Percentiles rank a stretch among this genome's conserved stretches.
Conservation (phyloP, 352 stramenopile genomes). For the Phytophthora sansomeana region DNA sequence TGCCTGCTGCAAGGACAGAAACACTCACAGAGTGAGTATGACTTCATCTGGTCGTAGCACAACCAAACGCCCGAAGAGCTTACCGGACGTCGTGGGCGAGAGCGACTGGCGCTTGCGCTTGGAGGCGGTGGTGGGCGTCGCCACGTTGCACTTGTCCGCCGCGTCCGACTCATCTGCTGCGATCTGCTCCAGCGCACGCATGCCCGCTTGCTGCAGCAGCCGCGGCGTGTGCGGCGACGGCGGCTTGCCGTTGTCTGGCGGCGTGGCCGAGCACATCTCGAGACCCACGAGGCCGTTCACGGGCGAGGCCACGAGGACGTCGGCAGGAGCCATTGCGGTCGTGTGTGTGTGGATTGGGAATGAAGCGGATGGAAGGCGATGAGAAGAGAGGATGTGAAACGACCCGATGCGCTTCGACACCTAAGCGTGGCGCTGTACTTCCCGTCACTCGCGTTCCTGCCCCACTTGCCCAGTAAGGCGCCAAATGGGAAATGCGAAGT, state of each 20-base stretch:
- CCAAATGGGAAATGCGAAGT: constrained; percentile 33
- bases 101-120: constrained; percentile 75
- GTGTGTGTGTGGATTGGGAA: constrained; percentile 7
- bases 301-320: constrained; percentile 40
- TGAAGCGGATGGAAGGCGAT: constrained; percentile 1
- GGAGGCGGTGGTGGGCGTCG: constrained; percentile 41
- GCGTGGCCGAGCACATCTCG: constrained; percentile 50
- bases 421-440: too few species aligned
- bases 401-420: too few species aligned
- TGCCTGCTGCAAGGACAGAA: constrained; percentile 31
- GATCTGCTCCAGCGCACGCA: constrained; percentile 62
- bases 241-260: constrained; percentile 35
- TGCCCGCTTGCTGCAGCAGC: constrained; percentile 57
- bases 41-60: not conserved
- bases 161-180: constrained; percentile 40
- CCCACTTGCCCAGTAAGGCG: not conserved
- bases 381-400: constrained; percentile 12
- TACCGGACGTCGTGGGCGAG: constrained; percentile 50
- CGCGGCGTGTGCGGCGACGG: constrained; percentile 42
- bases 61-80: constrained; percentile 6
- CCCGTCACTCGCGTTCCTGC: too few species aligned
- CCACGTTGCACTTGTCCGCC: too few species aligned
- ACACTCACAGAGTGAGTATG: constrained; percentile 4
- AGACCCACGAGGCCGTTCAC: constrained; percentile 42
- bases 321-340: constrained; percentile 30